A percentile compares a stretch with the other conserved stretches of the same genome.
Conservation (phyloP, 805 yeast genomes). For the Saturnispora diversa region DNA sequence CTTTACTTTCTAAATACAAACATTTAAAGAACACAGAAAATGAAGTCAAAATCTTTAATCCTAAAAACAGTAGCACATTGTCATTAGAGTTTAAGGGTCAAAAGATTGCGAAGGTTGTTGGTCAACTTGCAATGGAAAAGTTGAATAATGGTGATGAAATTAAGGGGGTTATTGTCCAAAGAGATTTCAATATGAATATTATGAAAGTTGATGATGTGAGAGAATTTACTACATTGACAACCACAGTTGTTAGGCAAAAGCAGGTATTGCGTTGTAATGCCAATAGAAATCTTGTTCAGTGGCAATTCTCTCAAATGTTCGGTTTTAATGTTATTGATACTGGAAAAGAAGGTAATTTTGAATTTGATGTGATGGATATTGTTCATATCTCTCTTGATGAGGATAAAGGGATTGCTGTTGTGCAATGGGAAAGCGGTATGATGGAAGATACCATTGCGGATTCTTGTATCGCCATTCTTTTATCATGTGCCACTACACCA, state of each 20-base stretch:
- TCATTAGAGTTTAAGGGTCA: slow-evolving; percentile 71
- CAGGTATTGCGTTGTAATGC: slow-evolving; percentile 76
- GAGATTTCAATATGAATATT: slow-evolving; percentile 79
- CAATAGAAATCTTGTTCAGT: slow-evolving; percentile 66
- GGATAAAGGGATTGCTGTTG: slow-evolving; percentile 43
- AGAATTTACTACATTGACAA: slow-evolving; percentile 79
- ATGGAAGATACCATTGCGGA: slow-evolving; percentile 93
- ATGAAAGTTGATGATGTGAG: slow-evolving; percentile 81
- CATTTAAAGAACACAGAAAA: slow-evolving; percentile 75
- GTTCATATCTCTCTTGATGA: slow-evolving; percentile 43
- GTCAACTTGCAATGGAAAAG: slow-evolving; percentile 42
- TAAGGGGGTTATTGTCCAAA: slow-evolving; percentile 83
- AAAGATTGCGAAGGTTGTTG: slow-evolving; percentile 69
- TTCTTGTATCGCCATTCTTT: slow-evolving; percentile 78
- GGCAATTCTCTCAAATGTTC: slow-evolving; percentile 95
- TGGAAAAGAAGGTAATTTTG: slow-evolving; percentile 45
- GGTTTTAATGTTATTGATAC: slow-evolving; percentile 63
- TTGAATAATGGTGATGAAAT: slow-evolving; percentile 36
- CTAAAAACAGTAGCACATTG: slow-evolving; percentile 80
- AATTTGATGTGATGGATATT: slow-evolving; percentile 55
- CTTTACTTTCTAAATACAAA: slow-evolving; percentile 78
- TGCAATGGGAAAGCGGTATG: slow-evolving; percentile 87
- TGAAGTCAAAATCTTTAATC: slow-evolving; percentile 87
- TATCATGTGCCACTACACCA: slow-evolving; percentile 90
- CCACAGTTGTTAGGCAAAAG: slow-evolving; percentile 75